Conservation (phyloP, 768 basidiomycete genomes). For the Agrocybe pediades region DNA sequence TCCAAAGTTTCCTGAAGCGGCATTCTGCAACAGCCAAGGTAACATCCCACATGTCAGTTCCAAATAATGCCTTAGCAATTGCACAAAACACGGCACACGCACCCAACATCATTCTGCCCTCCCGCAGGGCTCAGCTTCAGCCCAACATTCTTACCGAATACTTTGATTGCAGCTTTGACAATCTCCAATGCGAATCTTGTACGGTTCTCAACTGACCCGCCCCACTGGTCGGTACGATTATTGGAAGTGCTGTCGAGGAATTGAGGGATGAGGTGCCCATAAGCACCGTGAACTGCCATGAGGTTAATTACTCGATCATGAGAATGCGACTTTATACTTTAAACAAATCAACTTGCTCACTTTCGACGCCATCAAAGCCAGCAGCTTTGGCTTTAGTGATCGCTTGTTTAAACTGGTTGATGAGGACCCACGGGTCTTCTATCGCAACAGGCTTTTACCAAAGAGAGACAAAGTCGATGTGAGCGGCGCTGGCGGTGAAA, state of each 20-base stretch:
- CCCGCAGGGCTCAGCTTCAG: conserved; percentile 46
- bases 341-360: conserved; percentile 22
- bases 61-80: neutral
- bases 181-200: conserved; percentile 54
- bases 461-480: neutral
- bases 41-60: neutral
- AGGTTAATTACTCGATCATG: too few species aligned
- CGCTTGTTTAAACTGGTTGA: conserved; percentile 40
- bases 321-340: neutral
- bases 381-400: conserved; percentile 48
- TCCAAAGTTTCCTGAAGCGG: conserved; percentile 8
- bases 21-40: neutral
- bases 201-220: conserved; percentile 61
- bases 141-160: conserved; percentile 47
- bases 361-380: conserved; percentile 56
- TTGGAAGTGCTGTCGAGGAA: conserved; percentile 53
- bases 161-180: conserved; percentile 39
- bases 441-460: conserved; percentile 31
- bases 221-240: conserved; percentile 56
- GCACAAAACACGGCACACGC: neutral
- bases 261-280: conserved; percentile 48
- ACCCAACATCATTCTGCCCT: conserved; percentile 49
- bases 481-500: conserved; percentile 15
- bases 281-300: conserved; percentile 40
- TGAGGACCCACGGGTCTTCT: conserved; percentile 40